Evolutionary conservation across 2,329 filamentous ascomycete genomes (phyloP).

Genomic region (Truncatella angustata): DNA sequence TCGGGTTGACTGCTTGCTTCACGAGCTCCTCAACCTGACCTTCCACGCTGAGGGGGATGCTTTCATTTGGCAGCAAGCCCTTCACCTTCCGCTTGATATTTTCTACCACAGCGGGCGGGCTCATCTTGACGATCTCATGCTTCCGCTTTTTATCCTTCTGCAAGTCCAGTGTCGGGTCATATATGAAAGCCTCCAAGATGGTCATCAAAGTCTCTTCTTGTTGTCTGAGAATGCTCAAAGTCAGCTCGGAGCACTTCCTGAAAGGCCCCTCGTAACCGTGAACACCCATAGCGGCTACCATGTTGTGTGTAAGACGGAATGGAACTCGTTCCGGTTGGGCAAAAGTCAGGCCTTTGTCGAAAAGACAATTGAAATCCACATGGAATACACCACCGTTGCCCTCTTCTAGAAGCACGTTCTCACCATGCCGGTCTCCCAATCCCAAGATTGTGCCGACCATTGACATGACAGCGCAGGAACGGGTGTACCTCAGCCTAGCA

Average conservation of each 20-base stretch:
- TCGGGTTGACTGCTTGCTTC: constrained; percentile 75
- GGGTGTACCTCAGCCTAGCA: constrained; percentile 83
- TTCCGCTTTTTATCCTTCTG: constrained; percentile 67
- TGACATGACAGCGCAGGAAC: constrained; percentile 97
- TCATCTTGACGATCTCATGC: constrained; percentile 47
- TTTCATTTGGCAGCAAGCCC: constrained; percentile 81
- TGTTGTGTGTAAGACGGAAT: constrained; percentile 96
- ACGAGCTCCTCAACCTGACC: constrained; percentile 97
- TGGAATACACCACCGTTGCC: constrained; percentile 92
- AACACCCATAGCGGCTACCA: constrained; percentile 95
- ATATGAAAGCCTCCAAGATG: constrained; percentile 93
- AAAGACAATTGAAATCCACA: constrained; percentile 99
- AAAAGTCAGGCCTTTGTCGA: constrained; percentile 96
- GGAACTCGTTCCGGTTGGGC: constrained; percentile 92
- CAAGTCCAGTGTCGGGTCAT: constrained; percentile 94
- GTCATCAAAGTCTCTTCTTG: constrained; percentile 97
- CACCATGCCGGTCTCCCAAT: constrained; percentile 90
- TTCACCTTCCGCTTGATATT: constrained; percentile 84
- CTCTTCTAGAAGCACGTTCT: constrained; percentile 95
- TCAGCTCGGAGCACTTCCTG: constrained; percentile 85
- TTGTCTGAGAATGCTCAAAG: constrained; percentile 77
- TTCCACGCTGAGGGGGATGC: constrained; percentile 89
- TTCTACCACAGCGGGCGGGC: constrained; percentile 76
- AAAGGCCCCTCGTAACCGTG: constrained; percentile 94
- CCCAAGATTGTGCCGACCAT: constrained; percentile 96